phyloP scores from a whole-genome alignment of 805 yeast genomes.

The Ogataea saltuana region DNA sequence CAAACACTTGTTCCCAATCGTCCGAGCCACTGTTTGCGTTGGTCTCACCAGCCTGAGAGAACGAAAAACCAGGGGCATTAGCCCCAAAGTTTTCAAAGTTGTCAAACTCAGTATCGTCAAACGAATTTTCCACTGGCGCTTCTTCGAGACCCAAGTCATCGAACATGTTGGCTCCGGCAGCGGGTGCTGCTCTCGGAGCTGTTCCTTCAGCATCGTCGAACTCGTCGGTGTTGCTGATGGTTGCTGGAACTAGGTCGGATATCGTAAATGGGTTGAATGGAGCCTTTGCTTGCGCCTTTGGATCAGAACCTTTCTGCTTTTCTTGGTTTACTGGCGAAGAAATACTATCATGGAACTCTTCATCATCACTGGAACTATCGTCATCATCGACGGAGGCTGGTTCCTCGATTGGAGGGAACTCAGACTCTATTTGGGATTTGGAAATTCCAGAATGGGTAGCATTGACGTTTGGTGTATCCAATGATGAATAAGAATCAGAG shows the following conservation, averaged over 20 bases:
- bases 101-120: slow-evolving; percentile 38
- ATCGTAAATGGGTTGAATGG: slow-evolving; percentile 29
- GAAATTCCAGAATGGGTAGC: not conserved
- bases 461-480: not conserved
- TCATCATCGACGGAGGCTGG: slow-evolving; percentile 51
- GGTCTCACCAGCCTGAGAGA: slow-evolving; percentile 16
- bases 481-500: slow-evolving; percentile 1
- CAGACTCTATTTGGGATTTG: slow-evolving; percentile 37
- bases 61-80: slow-evolving; percentile 30
- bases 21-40: slow-evolving; percentile 46
- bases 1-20: slow-evolving; percentile 94
- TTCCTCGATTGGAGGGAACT: slow-evolving; percentile 65
- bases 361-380: slow-evolving; percentile 42
- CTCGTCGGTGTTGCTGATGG: slow-evolving; percentile 22
- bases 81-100: slow-evolving; percentile 35
- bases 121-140: slow-evolving; percentile 30
- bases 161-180: slow-evolving; percentile 27
- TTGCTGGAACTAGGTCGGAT: slow-evolving; percentile 21
- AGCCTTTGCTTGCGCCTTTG: slow-evolving; percentile 11
- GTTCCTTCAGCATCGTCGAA: slow-evolving; percentile 12
- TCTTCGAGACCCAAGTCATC: slow-evolving; percentile 40
- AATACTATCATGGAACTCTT: slow-evolving; percentile 41
- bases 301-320: not conserved
- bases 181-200: slow-evolving; percentile 1
- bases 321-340: slow-evolving; percentile 18